Evolutionary conservation across 306 rosid species (phyloP).

Genomic region (Boehmeria nivea): DNA sequence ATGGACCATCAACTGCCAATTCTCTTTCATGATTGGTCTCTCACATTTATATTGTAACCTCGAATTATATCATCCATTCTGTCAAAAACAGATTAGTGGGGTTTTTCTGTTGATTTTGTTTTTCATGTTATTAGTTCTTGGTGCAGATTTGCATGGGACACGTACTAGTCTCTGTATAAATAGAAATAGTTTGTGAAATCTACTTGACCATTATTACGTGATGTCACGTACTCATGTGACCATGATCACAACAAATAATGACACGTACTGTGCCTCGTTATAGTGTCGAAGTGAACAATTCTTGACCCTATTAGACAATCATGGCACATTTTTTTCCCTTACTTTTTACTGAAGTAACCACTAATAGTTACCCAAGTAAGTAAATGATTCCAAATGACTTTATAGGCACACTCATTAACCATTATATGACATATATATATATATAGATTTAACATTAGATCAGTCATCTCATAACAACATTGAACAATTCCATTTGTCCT

Average conservation of each 20-base stretch:
- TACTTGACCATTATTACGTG: too few species aligned
- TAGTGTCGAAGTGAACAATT: too few species aligned
- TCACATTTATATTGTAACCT: neutral
- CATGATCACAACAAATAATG: too few species aligned
- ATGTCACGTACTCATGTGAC: too few species aligned
- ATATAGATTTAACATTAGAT: too few species aligned
- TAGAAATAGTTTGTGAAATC: too few species aligned
- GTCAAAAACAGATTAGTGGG: neutral
- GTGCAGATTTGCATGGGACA: too few species aligned
- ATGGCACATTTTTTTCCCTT: too few species aligned
- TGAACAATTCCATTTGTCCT: neutral
- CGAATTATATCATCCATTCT: neutral
- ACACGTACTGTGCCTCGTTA: too few species aligned
- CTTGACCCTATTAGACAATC: too few species aligned
- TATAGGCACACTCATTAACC: neutral
- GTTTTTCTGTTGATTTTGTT: neutral
- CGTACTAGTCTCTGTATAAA: too few species aligned
- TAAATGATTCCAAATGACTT: neutral
- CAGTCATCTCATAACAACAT: neutral
- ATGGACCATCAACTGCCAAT: constrained; percentile 12
- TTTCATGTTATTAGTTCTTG: too few species aligned
- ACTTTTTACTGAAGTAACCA: neutral
- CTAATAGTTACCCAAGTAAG: neutral
- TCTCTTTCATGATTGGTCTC: constrained; percentile 5
- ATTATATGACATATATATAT: neutral